phyloP scores from a whole-genome alignment of 1,284 basidiomycete genomes.

The Rhodotorula mucilaginosa region DNA sequence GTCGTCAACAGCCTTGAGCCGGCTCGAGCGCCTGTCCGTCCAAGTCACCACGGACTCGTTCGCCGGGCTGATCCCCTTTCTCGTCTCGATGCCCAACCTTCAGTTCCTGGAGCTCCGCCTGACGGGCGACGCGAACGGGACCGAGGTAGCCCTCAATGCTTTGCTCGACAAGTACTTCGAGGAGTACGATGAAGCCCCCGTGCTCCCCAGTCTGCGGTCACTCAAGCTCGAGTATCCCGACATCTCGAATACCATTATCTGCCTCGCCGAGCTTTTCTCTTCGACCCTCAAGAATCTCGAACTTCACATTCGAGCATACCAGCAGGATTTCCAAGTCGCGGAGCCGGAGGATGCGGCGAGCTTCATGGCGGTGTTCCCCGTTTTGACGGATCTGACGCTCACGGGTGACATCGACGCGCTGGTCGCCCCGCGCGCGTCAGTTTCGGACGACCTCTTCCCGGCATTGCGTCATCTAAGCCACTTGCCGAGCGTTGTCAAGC shows the following conservation, averaged over 20 bases:
- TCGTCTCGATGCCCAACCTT: too few relatives aligned
- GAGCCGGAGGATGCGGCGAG: neutral
- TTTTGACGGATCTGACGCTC: neutral
- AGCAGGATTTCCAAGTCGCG: neutral
- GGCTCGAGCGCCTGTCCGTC: too few relatives aligned
- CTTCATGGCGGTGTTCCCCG: neutral
- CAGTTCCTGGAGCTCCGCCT: too few relatives aligned
- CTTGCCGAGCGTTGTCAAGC: too few relatives aligned
- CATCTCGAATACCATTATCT: neutral
- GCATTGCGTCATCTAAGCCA: neutral
- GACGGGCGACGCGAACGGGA: too few relatives aligned
- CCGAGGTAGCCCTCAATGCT: too few relatives aligned
- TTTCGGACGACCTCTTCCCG: neutral
- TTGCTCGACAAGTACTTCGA: too few relatives aligned
- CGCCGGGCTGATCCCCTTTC: too few relatives aligned
- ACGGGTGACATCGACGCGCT: neutral
- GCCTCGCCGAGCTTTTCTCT: neutral
- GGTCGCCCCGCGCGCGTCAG: too few relatives aligned
- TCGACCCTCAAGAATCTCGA: neutral
- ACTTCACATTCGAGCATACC: neutral
- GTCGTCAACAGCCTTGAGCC: too few relatives aligned
- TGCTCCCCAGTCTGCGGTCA: neutral
- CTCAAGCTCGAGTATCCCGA: neutral
- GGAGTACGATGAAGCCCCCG: too few relatives aligned
- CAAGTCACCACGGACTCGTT: too few relatives aligned